Percentiles rank a stretch among this genome's conserved stretches.
Evolutionary conservation across 768 basidiomycete species (phyloP).

Genomic region (Rhodotorula paludigena): DNA sequence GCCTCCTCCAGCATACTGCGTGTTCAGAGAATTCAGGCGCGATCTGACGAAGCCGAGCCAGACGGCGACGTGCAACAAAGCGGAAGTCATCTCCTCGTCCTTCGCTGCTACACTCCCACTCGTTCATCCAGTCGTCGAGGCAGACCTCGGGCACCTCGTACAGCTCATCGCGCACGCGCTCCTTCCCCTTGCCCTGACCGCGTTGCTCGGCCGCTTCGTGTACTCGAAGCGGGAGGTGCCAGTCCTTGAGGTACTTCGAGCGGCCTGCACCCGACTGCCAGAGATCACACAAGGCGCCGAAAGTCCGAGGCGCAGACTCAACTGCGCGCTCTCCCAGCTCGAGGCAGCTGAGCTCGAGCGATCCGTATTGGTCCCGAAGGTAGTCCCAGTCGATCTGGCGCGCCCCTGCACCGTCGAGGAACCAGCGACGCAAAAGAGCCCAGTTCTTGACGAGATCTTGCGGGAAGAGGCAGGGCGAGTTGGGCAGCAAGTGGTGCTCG

Average conservation of each 20-base stretch:
- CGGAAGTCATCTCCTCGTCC: slow-evolving; percentile 34
- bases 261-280: slow-evolving; percentile 3
- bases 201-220: not conserved
- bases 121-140: slow-evolving; percentile 42
- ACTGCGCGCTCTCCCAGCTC: not conserved
- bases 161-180: slow-evolving; percentile 3
- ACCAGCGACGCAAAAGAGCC: not conserved
- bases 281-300: slow-evolving; percentile 3
- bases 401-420: not conserved
- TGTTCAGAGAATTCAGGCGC: not conserved
- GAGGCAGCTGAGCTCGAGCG: not conserved
- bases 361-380: not conserved
- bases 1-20: slow-evolving; percentile 36
- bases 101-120: slow-evolving; percentile 12
- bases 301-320: not conserved
- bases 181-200: not conserved
- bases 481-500: slow-evolving; percentile 6
- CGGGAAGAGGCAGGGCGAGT: slow-evolving; percentile 25
- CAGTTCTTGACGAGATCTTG: not conserved
- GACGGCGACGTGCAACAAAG: slow-evolving; percentile 14
- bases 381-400: not conserved
- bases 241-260: slow-evolving; percentile 23
- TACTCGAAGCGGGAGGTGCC: slow-evolving; percentile 32
- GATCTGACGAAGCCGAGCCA: too few relatives aligned
- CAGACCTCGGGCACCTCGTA: slow-evolving; percentile 29